phyloP scores from a whole-genome alignment of 768 basidiomycete species.

The Boletus sp. region DNA sequence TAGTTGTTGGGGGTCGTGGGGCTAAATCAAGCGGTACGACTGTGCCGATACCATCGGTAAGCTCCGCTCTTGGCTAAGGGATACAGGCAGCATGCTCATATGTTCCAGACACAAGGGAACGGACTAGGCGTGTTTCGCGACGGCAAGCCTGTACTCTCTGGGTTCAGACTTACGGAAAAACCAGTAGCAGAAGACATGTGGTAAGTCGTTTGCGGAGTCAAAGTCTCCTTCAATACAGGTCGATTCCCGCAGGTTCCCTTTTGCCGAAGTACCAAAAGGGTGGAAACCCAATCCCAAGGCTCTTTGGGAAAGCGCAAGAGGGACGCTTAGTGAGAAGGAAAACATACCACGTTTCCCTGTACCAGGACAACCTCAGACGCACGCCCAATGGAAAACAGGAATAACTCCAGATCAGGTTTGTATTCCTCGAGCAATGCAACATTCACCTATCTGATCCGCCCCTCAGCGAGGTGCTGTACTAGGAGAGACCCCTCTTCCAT shows the following conservation, averaged over 20 bases:
- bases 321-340: conserved; percentile 43
- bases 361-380: conserved; percentile 31
- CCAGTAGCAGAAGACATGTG: conserved; percentile 70
- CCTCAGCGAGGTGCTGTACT: conserved; percentile 75
- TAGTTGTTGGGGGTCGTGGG: conserved; percentile 39
- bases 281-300: conserved; percentile 84
- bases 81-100: conserved; percentile 7
- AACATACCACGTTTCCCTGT: conserved; percentile 31
- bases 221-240: conserved; percentile 17
- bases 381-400: conserved; percentile 54
- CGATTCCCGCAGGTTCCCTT: conserved; percentile 61
- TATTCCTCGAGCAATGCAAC: neutral
- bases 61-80: neutral
- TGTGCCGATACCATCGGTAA: conserved; percentile 11
- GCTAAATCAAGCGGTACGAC: conserved; percentile 8
- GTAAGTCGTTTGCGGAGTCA: conserved; percentile 38
- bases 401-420: conserved; percentile 76
- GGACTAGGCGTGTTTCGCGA: conserved; percentile 57
- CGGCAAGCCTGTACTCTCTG: conserved; percentile 68
- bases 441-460: conserved; percentile 4
- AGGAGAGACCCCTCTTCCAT: conserved; percentile 74
- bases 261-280: conserved; percentile 76
- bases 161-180: conserved; percentile 69
- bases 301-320: conserved; percentile 62
- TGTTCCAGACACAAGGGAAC: conserved; percentile 17